phyloP scores from a whole-genome alignment of 192 early-diverging fungal genomes.

The Backusella tuberculispora region DNA sequence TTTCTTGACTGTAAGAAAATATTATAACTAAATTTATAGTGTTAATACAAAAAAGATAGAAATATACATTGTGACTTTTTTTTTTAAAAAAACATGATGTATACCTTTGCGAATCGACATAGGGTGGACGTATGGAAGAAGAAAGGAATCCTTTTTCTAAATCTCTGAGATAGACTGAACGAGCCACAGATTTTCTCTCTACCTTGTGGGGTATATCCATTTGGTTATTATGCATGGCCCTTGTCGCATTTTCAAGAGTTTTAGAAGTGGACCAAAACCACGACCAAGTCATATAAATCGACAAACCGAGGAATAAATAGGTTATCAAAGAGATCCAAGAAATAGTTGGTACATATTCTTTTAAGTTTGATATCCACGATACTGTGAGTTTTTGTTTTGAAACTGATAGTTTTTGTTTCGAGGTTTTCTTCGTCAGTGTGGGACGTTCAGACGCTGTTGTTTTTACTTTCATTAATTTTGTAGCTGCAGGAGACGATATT shows the following conservation, averaged over 20 bases:
- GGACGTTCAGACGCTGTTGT: neutral
- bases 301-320: neutral
- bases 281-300: neutral
- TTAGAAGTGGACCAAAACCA: conserved; percentile 6
- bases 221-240: neutral
- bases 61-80: neutral
- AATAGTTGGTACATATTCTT: neutral
- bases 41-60: neutral
- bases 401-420: neutral
- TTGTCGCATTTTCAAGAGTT: conserved; percentile 4
- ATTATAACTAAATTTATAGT: conserved; percentile 28
- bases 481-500: neutral
- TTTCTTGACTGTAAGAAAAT: conserved; percentile 29
- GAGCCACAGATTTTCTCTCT: conserved; percentile 19
- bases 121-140: conserved; percentile 22
- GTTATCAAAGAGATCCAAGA: conserved; percentile 3
- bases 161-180: conserved; percentile 51
- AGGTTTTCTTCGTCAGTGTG: neutral
- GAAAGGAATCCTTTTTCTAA: conserved; percentile 48
- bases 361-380: neutral
- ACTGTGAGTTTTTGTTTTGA: neutral
- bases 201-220: neutral
- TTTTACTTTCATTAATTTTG: neutral
- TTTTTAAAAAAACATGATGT: neutral
- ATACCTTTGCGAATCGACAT: conserved; percentile 29